Base-by-base conservation (phyloP, 306 rosid genomes). In the Lathyrus aphaca region DNA sequence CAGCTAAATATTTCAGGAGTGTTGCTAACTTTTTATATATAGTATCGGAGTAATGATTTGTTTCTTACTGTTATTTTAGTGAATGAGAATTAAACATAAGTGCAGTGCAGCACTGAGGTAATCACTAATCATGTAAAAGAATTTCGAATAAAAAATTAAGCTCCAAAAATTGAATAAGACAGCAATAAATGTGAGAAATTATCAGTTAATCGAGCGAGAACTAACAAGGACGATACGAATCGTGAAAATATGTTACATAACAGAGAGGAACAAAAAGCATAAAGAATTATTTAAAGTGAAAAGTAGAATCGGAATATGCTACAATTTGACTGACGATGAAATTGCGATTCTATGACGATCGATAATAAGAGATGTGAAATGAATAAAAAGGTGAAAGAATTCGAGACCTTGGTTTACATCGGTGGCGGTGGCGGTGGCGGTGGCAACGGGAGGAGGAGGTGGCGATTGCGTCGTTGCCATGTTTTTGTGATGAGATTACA, bases 381-480 rank as follows among this genome's bases (percentile, higher is more conserved):
- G 53, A 50, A 37, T 2, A 61, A 3, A 3, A 42, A 44, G 9
- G 12, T 40, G 8, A 21, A 18, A 15, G 54, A 69, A 50, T 48
- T 2, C 0, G 35, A 64, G 27, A 91, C 97, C 96, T 80, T 79
- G 75, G 50, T 75, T 81, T 3, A 64, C 76, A 6, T 76, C 88
- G 48, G 77, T 5, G 45, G 79, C 73, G 72, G 79, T 21, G 72
- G 85, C 37, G 37, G 37, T 32, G 37, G 8, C 37, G 37, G 37
- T 32, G 10, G 39, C 39, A 3, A 35, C 39, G 57, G 58, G 68
- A 11, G 51, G 85, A 56, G 56, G 83, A 17, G 82, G 66, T 56
- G 66, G 77, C 29, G 85, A 74, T 61, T 89, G 82, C 25, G 84
- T 29, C 25, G 84, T 29, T 63, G 86, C 83, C 91, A 87, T 90